Conservation (phyloP, 2,329 filamentous ascomycete species). For the Trichoderma koningii region DNA sequence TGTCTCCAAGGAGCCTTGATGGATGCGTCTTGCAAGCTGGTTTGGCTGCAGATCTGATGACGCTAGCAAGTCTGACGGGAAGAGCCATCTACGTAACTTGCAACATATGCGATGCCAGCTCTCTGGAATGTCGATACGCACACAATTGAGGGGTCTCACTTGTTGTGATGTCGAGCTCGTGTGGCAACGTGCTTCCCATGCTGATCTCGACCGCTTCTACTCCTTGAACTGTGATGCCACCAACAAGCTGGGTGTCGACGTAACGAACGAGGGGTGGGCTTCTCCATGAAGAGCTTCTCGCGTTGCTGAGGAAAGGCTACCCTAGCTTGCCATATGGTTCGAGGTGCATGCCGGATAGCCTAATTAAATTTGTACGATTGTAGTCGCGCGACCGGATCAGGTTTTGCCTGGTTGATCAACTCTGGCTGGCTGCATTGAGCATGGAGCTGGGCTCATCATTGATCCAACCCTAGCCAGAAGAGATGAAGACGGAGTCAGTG, state of each 20-base stretch:
- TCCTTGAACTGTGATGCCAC: background rate
- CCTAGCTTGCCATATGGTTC: too few species aligned
- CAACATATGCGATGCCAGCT: background rate
- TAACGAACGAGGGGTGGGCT: conserved; percentile 5
- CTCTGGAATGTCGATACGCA: conserved; percentile 19
- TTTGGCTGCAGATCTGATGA: conserved; percentile 21
- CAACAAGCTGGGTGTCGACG: conserved; percentile 17
- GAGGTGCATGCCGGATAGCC: too few species aligned
- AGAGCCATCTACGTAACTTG: conserved; percentile 10
- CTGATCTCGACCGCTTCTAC: background rate
- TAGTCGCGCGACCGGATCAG: too few species aligned
- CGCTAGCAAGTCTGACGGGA: conserved; percentile 18
- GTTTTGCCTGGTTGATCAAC: too few species aligned
- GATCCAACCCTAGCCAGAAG: too few species aligned
- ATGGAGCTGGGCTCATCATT: too few species aligned
- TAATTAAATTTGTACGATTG: too few species aligned
- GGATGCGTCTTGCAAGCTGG: conserved; percentile 9
- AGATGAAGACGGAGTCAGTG: too few species aligned
- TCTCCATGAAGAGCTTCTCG: background rate
- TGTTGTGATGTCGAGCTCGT: background rate
- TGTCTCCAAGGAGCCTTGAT: background rate
- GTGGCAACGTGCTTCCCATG: background rate
- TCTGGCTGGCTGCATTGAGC: too few species aligned
- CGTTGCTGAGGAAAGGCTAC: too few species aligned
- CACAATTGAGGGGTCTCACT: conserved; percentile 16